These are phyloP conservation scores for Alnus glutinosa DNA, from an alignment of 306 rosid species.

Conservation along the genomic window DNA sequence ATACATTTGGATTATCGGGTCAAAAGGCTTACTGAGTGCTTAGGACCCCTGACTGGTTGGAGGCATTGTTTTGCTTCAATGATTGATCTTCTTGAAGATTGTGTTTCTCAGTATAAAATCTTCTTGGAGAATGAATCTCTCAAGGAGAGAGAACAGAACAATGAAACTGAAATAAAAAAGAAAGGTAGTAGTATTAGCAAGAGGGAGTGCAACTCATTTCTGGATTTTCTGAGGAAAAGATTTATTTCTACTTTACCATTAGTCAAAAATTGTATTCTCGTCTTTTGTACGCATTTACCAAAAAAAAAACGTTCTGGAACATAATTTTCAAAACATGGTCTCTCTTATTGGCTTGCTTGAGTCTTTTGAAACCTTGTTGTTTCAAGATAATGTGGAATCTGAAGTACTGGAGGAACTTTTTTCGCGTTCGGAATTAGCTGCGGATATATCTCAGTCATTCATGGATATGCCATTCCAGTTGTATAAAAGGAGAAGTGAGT, in stretches of 20 bases:
- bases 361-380: conserved; percentile 44
- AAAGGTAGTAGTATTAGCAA: no score
- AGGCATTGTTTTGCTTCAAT: conserved; percentile 47
- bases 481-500: conserved; percentile 38
- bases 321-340: conserved; percentile 33
- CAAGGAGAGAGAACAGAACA: background rate
- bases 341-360: conserved; percentile 31
- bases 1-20: conserved; percentile 66
- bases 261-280: conserved; percentile 39
- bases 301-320: conserved; percentile 41
- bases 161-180: background rate
- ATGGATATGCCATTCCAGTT: background rate
- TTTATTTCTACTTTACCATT: conserved; percentile 30
- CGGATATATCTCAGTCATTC: conserved; percentile 19
- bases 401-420: conserved; percentile 49
- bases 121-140: conserved; percentile 43
- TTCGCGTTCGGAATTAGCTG: conserved; percentile 15
- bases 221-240: conserved; percentile 49
- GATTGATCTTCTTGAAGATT: conserved; percentile 57
- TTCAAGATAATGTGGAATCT: conserved; percentile 34
- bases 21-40: conserved; percentile 42
- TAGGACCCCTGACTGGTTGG: conserved; percentile 56
- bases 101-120: conserved; percentile 49
- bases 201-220: conserved; percentile 38
- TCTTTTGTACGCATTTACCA: conserved; percentile 55